Base-by-base conservation (phyloP, 495 filamentous ascomycete species). In the Hypoxylon fuscum region DNA sequence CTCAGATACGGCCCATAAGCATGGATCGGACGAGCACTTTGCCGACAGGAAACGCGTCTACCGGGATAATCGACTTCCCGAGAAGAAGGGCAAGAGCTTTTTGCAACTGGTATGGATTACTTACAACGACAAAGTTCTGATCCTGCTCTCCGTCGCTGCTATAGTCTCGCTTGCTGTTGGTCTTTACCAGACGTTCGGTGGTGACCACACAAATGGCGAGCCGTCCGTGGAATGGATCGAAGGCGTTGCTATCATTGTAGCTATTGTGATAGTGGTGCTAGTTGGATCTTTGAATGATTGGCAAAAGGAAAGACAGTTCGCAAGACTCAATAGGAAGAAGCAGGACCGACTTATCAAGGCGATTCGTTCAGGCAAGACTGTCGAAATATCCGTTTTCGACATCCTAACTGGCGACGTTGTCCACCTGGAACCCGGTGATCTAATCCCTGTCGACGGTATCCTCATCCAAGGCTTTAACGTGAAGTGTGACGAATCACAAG, bases 101-200 rank as follows among this genome's bases (percentile, higher is more conserved):
- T 79, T 89, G 58, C 82, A 87, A 64, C 64, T 94, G 29, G 87
- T 93, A 69, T 96, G 91, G 91, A 87, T 88, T 68, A 91, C 90
- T 7, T 93, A 92, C 70, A 91, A 94, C 67, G 91, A 96, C 75
- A 91, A 91, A 59, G 89, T 96, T 17, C 78, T 96, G 48, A 89
- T 94, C 14, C 75, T 92, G 14, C 76, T 92, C 47, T 90, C 88
- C 10, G 78, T 83, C 29, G 90, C 90, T n/a, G 90, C 89, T 8
- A 72, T 90, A 27, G 77, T 92, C 15, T 91, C 88, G 2, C 79
- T 92, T 46, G 88, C 83, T 29, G 75, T 92, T 44, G 90, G 90
- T 15, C 79, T 92, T 2, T 92, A 92, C 66, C 86, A 91, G 72
- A 81, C 78, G 5, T 78, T 85, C 57, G 77, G 78, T 20, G 64